A percentile compares a stretch with the other conserved stretches of the same genome.
These are phyloP conservation scores for Solanum lycopersicoides DNA, from an alignment of 257 asterid genomes.

Conservation along the genomic window DNA sequence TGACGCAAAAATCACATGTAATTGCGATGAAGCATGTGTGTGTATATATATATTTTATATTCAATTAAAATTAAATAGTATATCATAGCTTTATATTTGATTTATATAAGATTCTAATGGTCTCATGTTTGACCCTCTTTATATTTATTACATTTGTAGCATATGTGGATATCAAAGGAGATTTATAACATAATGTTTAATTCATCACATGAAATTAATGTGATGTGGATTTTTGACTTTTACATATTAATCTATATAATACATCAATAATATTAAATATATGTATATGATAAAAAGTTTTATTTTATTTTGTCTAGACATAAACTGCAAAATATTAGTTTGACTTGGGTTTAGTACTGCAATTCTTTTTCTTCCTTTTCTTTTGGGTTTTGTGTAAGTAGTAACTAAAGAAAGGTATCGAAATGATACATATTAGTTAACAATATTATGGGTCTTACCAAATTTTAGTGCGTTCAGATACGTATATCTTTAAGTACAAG, in stretches of 20 bases:
- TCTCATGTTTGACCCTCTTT: neutral
- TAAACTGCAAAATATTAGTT: neutral
- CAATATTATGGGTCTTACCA: no score
- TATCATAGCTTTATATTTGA: neutral
- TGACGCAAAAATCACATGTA: neutral
- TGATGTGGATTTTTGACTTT: neutral
- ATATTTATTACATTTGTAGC: neutral
- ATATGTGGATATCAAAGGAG: neutral
- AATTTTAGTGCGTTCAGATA: neutral
- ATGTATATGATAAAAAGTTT: neutral
- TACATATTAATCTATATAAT: neutral
- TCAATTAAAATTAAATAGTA: neutral
- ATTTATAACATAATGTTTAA: neutral
- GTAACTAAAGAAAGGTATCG: neutral
- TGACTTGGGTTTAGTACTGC: neutral
- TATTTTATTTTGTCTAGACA: neutral
- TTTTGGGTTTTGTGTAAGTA: neutral
- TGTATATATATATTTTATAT: neutral
- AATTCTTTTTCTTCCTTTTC: no score
- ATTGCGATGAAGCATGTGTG: neutral
- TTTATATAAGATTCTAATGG: neutral
- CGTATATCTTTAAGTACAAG: no score
- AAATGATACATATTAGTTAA: neutral
- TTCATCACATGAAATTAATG: neutral
- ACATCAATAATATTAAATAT: neutral